phyloP scores from a whole-genome alignment of 495 filamentous ascomycete genomes.

The Hypomontagnella submonticulosa region DNA sequence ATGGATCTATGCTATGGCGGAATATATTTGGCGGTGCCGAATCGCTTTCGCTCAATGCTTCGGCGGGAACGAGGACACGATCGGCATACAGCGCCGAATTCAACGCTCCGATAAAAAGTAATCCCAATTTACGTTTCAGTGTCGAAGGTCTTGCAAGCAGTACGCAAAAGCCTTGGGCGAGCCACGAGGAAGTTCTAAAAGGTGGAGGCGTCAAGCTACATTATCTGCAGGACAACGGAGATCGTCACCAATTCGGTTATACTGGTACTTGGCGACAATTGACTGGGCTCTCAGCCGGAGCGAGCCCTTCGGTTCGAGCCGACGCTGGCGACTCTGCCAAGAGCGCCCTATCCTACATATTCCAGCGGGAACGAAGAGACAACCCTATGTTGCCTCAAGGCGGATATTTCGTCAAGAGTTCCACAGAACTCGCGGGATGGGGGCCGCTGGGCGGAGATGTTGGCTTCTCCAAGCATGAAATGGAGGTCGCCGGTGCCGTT shows the following conservation, averaged over 20 bases:
- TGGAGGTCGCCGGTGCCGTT: constrained; percentile 79
- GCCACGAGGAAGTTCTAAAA: constrained; percentile 89
- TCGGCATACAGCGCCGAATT: constrained; percentile 89
- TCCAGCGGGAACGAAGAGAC: constrained; percentile 81
- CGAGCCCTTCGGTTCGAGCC: constrained; percentile 79
- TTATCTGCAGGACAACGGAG: constrained; percentile 70
- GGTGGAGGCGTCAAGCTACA: constrained; percentile 80
- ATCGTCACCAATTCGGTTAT: constrained; percentile 81
- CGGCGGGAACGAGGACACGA: constrained; percentile 86
- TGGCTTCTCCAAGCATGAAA: constrained; percentile 85
- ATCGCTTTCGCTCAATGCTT: constrained; percentile 81
- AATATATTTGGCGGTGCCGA: constrained; percentile 97
- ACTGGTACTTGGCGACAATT: constrained; percentile 87
- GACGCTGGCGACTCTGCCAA: constrained; percentile 95
- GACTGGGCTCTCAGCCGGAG: constrained; percentile 76
- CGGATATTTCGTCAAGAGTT: constrained; percentile 80
- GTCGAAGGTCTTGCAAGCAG: constrained; percentile 81
- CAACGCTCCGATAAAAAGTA: constrained; percentile 77
- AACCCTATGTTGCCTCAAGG: constrained; percentile 81
- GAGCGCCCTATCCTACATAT: constrained; percentile 83
- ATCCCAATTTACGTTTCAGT: constrained; percentile 80
- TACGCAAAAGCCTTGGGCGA: constrained; percentile 88
- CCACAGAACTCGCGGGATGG: constrained; percentile 86
- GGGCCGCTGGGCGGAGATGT: constrained; percentile 89
- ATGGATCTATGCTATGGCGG: constrained; percentile 81